A percentile compares a stretch with the other conserved stretches of the same genome.
Conservation (phyloP, 306 rosid genomes). For the Cucurbita moschata region DNA sequence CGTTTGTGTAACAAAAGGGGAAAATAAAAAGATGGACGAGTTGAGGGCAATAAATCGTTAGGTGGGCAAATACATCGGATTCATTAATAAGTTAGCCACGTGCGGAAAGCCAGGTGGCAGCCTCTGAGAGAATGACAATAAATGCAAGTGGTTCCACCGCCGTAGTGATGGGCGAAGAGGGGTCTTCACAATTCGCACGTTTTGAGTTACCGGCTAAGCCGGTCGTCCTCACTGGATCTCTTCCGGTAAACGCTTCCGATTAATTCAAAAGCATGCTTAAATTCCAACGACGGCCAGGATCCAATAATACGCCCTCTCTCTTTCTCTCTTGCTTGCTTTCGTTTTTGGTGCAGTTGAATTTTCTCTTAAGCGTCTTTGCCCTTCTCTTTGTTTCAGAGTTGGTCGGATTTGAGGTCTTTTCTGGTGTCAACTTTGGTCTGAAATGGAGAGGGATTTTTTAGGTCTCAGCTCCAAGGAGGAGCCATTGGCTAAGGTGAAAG, state of each 20-base stretch:
- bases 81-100: not conserved
- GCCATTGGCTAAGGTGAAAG: conserved; percentile 37
- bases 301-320: not conserved
- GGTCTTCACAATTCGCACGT: conserved; percentile 36
- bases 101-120: conserved; percentile 4
- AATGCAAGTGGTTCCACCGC: conserved; percentile 5
- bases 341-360: conserved; percentile 8
- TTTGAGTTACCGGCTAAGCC: conserved; percentile 35
- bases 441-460: conserved; percentile 90
- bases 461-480: conserved; percentile 55
- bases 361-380: not conserved
- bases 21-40: not conserved
- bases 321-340: not conserved
- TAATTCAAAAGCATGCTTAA: conserved; percentile 2
- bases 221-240: conserved; percentile 22
- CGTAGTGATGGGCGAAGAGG: not conserved
- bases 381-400: conserved; percentile 8
- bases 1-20: not conserved
- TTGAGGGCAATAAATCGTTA: conserved; percentile 1
- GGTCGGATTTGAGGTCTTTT: not conserved
- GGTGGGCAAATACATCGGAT: conserved; percentile 1
- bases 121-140: not conserved
- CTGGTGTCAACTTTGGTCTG: conserved; percentile 10
- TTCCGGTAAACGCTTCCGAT: conserved; percentile 17
- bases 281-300: conserved; percentile 24